phyloP scores from a whole-genome alignment of 2,329 filamentous ascomycete genomes.

The Magnaporthiopsis incrustans region DNA sequence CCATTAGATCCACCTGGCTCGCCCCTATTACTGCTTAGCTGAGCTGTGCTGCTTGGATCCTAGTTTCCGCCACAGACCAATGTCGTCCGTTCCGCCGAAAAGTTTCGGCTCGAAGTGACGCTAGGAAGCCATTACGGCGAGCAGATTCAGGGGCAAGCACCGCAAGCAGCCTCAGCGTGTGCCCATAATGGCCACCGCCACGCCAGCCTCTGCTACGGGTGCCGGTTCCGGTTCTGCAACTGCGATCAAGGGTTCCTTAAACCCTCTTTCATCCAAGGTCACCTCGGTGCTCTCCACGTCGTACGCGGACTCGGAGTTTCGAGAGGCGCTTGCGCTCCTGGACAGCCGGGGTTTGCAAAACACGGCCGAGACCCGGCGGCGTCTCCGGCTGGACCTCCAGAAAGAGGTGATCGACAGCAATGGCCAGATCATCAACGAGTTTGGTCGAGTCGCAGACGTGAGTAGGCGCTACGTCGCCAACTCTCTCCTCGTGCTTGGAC shows the following conservation, averaged over 20 bases:
- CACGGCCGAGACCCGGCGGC: constrained; percentile 68
- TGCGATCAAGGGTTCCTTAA: constrained; percentile 31
- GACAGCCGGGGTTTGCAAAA: constrained; percentile 67
- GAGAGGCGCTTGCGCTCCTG: constrained; percentile 71
- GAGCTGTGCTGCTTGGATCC: background rate
- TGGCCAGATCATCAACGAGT: constrained; percentile 79
- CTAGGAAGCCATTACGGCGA: background rate
- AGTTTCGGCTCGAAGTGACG: background rate
- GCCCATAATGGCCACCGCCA: background rate
- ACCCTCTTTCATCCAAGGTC: constrained; percentile 72
- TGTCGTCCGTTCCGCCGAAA: background rate
- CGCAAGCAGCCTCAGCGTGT: background rate
- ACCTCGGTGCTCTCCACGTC: constrained; percentile 82
- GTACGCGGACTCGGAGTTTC: constrained; percentile 86
- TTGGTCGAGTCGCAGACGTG: constrained; percentile 83
- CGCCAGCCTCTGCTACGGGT: background rate
- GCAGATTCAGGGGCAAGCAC: background rate
- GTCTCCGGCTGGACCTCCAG: constrained; percentile 74
- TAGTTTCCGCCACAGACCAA: background rate
- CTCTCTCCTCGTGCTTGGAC: background rate
- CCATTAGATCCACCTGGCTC: background rate
- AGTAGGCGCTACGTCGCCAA: constrained; percentile 16
- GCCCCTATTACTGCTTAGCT: too few species aligned
- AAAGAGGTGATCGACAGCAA: constrained; percentile 91
- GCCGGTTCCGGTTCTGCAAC: constrained; percentile 10